Percentiles rank a stretch among this genome's conserved stretches.
phyloP scores from a whole-genome alignment of 169 alveolate genomes.

The Plasmodium cynomolgi region DNA sequence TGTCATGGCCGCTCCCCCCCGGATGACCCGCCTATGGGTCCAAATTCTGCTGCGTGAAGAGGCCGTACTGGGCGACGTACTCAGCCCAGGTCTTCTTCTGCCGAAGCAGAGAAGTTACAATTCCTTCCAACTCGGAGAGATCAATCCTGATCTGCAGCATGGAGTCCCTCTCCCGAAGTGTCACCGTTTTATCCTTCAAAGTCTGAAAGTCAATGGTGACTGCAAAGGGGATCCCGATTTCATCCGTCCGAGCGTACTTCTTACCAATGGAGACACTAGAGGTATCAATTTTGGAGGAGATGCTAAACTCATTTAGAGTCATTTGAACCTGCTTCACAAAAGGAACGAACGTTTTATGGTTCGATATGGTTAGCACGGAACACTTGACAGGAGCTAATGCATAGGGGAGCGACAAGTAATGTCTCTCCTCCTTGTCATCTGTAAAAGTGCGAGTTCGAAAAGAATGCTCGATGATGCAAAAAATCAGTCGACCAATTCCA shows the following conservation, averaged over 20 bases:
- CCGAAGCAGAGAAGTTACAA: constrained; percentile 74
- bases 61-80: constrained; percentile 75
- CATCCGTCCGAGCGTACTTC: constrained; percentile 98
- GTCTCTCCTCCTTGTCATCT: constrained; percentile 87
- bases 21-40: neutral
- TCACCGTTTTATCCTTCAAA: constrained; percentile 92
- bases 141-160: constrained; percentile 95
- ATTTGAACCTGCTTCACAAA: constrained; percentile 81
- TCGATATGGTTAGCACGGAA: constrained; percentile 94
- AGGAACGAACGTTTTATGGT: constrained; percentile 87
- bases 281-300: constrained; percentile 93
- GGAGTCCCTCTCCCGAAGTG: constrained; percentile 95
- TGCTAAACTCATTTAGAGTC: constrained; percentile 78
- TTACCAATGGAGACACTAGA: constrained; percentile 95
- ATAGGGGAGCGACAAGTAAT: constrained; percentile 95
- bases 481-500: constrained; percentile 97
- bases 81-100: constrained; percentile 83
- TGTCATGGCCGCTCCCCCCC: neutral
- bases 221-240: constrained; percentile 98
- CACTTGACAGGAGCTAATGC: constrained; percentile 96
- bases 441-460: constrained; percentile 91
- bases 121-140: constrained; percentile 74
- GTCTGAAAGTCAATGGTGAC: constrained; percentile 97
- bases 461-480: constrained; percentile 96
- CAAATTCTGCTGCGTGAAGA: constrained; percentile 80